Base-by-base conservation (phyloP, 2,329 filamentous ascomycete species). In the Huntiella bhutanensis region DNA sequence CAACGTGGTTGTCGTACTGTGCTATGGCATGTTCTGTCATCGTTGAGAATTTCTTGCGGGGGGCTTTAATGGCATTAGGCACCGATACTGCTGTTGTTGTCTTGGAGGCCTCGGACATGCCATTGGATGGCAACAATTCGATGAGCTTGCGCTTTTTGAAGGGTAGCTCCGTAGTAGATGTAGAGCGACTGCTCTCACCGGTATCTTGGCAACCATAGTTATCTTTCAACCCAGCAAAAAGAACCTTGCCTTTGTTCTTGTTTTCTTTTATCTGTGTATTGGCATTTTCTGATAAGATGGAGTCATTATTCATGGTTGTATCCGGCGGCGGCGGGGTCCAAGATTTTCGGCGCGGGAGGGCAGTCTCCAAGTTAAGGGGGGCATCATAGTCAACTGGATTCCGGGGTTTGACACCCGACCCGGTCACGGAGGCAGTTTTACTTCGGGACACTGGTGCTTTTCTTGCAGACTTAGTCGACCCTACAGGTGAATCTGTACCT, bases 1-100 rank as follows among this genome's bases (percentile, higher is more conserved):
- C 45, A 22, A 50, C 33, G 12, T 46, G 45, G 17, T 47, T 45
- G 33, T 49, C 47, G 35, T 47, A 50, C 38, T 50, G 48, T 33
- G 45, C 48, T 19, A 50, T 41, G 10, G 44, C 48, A n/a, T 45
- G 17, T 28, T 50, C 48, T 3, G 48, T 50, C 12, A 50, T 40
- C 3, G 48, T 50, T 36, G 44, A 41, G 10, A 42, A 36, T 28
- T 50, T 50, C 28, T 35, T 50, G 6, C 48, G 44, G 1, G 48
- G 48, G 6, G 48, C 48, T 16, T 47, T 47, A 15, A 50, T 10
- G 16, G 44, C 42, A 33, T 33, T 33, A 6, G 11, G 22, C 22
- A 5, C 8, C 22, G 8, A 28, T 7, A 10, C 22, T 28, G 22
- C 22, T 28, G 22, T 28, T 7, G 22, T 7, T 28, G 8, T 28